Percentiles rank a stretch among this genome's conserved stretches.
Evolutionary conservation across 805 yeast genomes (phyloP).

Genomic region (Wickerhamomyces xylosicus): DNA sequence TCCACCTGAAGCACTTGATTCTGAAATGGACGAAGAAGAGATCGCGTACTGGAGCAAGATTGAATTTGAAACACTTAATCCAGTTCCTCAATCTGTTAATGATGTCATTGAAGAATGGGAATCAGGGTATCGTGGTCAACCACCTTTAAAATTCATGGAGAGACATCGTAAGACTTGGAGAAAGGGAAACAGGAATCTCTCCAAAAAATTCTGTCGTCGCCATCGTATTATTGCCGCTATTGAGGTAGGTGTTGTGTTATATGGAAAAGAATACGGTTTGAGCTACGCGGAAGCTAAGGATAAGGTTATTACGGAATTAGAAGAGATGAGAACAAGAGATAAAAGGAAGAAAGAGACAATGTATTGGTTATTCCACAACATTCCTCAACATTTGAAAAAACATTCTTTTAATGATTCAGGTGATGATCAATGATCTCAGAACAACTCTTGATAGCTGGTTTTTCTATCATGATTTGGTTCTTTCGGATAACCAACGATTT

Average conservation of each 20-base stretch:
- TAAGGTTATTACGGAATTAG: conserved; percentile 15
- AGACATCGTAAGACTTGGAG: conserved; percentile 20
- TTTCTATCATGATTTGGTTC: too few relatives aligned
- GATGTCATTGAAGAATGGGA: conserved; percentile 20
- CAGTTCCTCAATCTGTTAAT: conserved; percentile 17
- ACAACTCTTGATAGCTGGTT: too few relatives aligned
- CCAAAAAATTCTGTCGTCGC: conserved; percentile 19
- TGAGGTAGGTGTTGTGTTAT: conserved; percentile 14
- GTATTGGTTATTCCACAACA: conserved; percentile 21
- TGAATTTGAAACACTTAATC: conserved; percentile 13
- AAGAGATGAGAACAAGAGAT: conserved; percentile 11
- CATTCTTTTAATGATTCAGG: background rate
- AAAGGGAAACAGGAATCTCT: conserved; percentile 16
- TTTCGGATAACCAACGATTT: too few relatives aligned
- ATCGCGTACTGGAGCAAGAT: conserved; percentile 9
- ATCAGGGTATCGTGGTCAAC: conserved; percentile 19
- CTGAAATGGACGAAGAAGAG: background rate
- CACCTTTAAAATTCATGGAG: conserved; percentile 18
- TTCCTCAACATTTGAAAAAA: conserved; percentile 18
- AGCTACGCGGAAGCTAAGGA: conserved; percentile 15
- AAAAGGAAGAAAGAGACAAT: conserved; percentile 20
- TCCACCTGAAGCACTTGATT: background rate
- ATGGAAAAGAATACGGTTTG: conserved; percentile 11
- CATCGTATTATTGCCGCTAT: conserved; percentile 18
- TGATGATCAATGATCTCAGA: too few relatives aligned